Conservation (phyloP, 2,329 filamentous ascomycete species). For the Colletotrichum tamarilloi region DNA sequence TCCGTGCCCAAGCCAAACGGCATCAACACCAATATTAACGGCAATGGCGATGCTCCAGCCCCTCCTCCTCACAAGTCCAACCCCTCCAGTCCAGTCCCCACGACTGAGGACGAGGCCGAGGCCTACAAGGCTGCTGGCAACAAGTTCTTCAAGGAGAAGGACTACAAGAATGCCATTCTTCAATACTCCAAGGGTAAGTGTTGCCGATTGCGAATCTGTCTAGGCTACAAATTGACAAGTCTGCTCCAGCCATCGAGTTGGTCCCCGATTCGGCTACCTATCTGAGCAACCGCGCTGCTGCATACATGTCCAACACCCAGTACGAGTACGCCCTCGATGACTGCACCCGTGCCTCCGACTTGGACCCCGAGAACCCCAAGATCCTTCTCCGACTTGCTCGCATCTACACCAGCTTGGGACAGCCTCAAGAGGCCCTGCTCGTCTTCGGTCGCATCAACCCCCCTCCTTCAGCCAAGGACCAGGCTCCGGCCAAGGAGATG, state of each 20-base stretch:
- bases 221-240: conserved; percentile 11
- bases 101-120: conserved; percentile 81
- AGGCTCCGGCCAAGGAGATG: conserved; percentile 86
- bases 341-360: conserved; percentile 81
- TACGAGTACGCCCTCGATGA: conserved; percentile 87
- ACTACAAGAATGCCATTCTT: conserved; percentile 87
- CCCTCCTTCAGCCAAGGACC: conserved; percentile 85
- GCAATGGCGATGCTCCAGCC: conserved; percentile 65
- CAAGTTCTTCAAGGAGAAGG: conserved; percentile 95
- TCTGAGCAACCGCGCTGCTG: conserved; percentile 93
- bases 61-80: conserved; percentile 79
- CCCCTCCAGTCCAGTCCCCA: conserved; percentile 67
- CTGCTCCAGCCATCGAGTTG: conserved; percentile 82
- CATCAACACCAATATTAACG: conserved; percentile 55
- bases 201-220: background rate
- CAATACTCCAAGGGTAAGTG: conserved; percentile 92
- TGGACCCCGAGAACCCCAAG: conserved; percentile 89
- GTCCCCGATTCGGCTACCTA: conserved; percentile 89
- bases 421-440: conserved; percentile 86
- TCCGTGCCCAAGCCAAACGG: conserved; percentile 65
- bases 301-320: conserved; percentile 87
- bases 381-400: conserved; percentile 88
- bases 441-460: conserved; percentile 86
- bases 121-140: conserved; percentile 93
- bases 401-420: conserved; percentile 88